Percentiles rank a stretch among this genome's conserved stretches.
Evolutionary conservation across 257 asterid species (phyloP).

Genomic region (Solanum dulcamara): DNA sequence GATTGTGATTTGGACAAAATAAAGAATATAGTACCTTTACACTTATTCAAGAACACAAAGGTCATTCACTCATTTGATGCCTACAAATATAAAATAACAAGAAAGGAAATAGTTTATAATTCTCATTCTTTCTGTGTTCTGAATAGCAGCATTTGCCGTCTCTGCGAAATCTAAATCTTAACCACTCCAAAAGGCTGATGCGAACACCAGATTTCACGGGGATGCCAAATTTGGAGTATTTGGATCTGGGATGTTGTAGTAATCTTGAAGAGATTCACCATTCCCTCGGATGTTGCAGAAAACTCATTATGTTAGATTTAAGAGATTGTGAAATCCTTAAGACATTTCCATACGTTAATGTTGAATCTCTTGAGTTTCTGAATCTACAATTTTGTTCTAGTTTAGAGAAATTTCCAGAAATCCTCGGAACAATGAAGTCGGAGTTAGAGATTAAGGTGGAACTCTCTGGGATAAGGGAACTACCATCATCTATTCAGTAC

Average conservation of each 20-base stretch:
- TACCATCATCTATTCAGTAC: neutral
- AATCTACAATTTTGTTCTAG: neutral
- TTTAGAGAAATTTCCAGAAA: neutral
- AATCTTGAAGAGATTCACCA: neutral
- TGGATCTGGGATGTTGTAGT: neutral
- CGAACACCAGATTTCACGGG: neutral
- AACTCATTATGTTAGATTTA: neutral
- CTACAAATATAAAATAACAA: no score
- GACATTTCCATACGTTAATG: neutral
- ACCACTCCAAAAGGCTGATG: neutral
- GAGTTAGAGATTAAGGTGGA: neutral
- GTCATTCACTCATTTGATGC: no score
- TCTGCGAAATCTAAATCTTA: neutral
- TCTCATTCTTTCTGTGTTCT: neutral
- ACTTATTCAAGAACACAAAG: no score
- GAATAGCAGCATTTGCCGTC: neutral
- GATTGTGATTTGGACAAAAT: no score
- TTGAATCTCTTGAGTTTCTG: neutral
- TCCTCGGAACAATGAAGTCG: neutral
- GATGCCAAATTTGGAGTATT: neutral
- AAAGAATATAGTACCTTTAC: no score
- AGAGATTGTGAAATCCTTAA: neutral
- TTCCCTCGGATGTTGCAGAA: neutral
- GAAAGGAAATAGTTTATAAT: no score
- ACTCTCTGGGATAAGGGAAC: neutral